Evolutionary conservation across 2,329 filamentous ascomycete species (phyloP), one percentile per base, ranked within the genome.

Genomic region (Coniella lustricola): DNA sequence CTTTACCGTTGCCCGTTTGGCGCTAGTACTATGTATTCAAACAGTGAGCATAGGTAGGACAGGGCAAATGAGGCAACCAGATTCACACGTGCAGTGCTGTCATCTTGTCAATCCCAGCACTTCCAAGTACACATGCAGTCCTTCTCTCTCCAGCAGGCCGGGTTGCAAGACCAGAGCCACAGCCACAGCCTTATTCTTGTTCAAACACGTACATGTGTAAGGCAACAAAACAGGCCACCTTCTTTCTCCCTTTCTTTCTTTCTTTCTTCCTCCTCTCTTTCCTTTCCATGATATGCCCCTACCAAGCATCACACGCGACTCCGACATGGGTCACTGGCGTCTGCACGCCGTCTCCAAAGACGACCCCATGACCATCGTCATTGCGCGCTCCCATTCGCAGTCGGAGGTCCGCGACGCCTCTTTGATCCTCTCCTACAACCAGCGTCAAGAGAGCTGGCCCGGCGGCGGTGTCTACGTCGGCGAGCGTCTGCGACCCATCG

Each of bases 301-400:
- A n/a, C 40, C 40, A 20, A 42, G 40, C 40, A 42, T 42, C 29
- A 32, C 40, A 14, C 29, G 40, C 31, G 40, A 42, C 5, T 12
- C 40, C 14, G 40, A n/a, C 7, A 42, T 42, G 40, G 40, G 40
- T 3, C 29, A 42, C 29, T 42, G 40, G 40, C 16, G 14, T 7
- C 12, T 42, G 12, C 12, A 17, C 40, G 17, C 40, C 12, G 40
- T 42, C 9, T 42, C 40, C 25, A 42, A 42, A 21, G 40, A 42
- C 40, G 40, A 42, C 29, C 40, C 40, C 16, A 42, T 14, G 3
- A 42, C 40, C 29, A 21, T 42, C 14, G 40, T 42, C 29, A 42
- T 33, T 17, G 31, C 25, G 12, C 25, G 40, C 16, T 7, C 18
- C 12, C 40, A 42, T 25, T 8, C 16, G 10, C n/a, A n/a, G 9